A percentile compares a stretch with the other conserved stretches of the same genome.
phyloP scores from a whole-genome alignment of 208 protist species.

The Leishmania braziliensis region DNA sequence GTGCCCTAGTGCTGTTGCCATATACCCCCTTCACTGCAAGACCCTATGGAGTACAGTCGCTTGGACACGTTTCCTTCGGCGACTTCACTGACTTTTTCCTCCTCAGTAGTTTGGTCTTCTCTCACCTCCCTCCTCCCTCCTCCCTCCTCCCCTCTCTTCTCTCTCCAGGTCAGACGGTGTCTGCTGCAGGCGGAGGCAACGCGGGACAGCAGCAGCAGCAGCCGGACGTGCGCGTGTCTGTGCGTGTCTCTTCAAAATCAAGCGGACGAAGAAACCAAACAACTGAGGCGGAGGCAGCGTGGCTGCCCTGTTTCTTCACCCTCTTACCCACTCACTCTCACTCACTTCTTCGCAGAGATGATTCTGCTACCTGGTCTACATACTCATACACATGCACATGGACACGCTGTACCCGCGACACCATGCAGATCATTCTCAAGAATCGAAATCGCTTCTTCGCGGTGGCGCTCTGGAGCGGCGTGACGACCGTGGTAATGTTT shows the following conservation, averaged over 20 bases:
- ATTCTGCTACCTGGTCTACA: not conserved
- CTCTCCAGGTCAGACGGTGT: not conserved
- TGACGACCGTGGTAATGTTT: slow-evolving; percentile 66
- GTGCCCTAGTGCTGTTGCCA: not conserved
- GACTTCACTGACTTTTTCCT: not conserved
- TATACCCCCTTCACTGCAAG: not conserved
- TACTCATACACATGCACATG: too few relatives aligned
- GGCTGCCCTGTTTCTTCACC: not conserved
- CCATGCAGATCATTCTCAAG: slow-evolving; percentile 76
- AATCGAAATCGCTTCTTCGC: slow-evolving; percentile 68
- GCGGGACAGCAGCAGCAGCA: not conserved
- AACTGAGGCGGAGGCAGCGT: not conserved
- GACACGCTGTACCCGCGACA: not conserved
- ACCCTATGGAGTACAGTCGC: not conserved
- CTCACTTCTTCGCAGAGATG: not conserved
- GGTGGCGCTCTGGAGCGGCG: slow-evolving; percentile 65
- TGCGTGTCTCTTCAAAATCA: not conserved
- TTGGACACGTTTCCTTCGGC: not conserved
- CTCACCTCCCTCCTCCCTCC: too few relatives aligned
- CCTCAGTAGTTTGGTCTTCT: not conserved
- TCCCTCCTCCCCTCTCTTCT: not conserved
- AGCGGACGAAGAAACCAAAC: not conserved
- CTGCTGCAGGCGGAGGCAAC: not conserved
- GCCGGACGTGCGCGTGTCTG: not conserved
- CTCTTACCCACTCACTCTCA: not conserved